Evolutionary conservation across 352 stramenopile genomes (phyloP).

Genomic region (Phytophthora pinifolia): DNA sequence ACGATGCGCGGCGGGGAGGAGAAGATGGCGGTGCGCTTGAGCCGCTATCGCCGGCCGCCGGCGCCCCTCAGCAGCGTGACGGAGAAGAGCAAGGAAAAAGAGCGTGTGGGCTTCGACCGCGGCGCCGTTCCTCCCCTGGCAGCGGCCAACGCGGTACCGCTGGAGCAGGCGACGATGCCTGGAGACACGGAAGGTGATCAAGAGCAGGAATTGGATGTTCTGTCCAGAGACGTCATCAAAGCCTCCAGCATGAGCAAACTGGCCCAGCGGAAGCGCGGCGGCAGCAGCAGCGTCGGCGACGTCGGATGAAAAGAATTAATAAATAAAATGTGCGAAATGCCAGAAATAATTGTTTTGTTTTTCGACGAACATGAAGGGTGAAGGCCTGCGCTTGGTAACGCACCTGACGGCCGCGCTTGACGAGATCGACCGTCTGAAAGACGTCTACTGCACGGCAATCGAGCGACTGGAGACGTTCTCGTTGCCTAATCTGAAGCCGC

Average conservation of each 20-base stretch:
- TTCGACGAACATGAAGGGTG: constrained; percentile 7
- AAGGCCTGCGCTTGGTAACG: constrained; percentile 35
- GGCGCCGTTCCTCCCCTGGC: constrained; percentile 24
- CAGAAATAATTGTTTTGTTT: neutral
- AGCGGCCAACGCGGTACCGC: neutral
- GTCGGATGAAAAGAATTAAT: neutral
- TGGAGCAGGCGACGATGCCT: constrained; percentile 13
- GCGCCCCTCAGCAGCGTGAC: constrained; percentile 14
- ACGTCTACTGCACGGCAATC: constrained; percentile 39
- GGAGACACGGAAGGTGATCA: constrained; percentile 41
- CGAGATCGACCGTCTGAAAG: constrained; percentile 52
- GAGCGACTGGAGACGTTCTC: constrained; percentile 43
- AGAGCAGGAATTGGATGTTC: constrained; percentile 39
- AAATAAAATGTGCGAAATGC: neutral
- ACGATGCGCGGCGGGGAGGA: constrained; percentile 25
- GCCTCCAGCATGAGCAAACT: constrained; percentile 59
- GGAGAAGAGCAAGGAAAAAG: constrained; percentile 29
- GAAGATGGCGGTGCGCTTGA: constrained; percentile 8
- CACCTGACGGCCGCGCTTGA: constrained; percentile 48
- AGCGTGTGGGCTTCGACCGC: constrained; percentile 39
- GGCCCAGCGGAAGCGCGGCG: constrained; percentile 48
- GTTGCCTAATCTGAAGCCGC: constrained; percentile 37
- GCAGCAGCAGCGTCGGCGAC: constrained; percentile 7
- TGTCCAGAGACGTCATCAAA: constrained; percentile 73
- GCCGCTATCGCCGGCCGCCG: constrained; percentile 21